Evolutionary conservation across 495 filamentous ascomycete species (phyloP), one percentile per base, ranked within the genome.

Genomic region (Stereocaulon alpinum): DNA sequence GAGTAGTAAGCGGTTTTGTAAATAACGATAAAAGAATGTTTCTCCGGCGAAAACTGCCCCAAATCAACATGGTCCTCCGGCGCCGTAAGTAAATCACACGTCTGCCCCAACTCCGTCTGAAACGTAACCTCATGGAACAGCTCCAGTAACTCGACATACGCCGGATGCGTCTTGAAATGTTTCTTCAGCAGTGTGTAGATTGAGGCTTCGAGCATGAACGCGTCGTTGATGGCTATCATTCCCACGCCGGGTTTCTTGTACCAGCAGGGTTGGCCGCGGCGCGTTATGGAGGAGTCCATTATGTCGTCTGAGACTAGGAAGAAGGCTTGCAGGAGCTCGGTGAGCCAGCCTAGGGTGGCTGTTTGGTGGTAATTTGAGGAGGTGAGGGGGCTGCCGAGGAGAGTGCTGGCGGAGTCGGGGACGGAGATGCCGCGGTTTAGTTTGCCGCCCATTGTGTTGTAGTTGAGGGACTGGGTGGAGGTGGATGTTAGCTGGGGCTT

Each of bases 1-100:
- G 83, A 88, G 79, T 98, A 98, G 76, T 92, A 98, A 41, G 93
- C 94, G 32, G 94, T 98, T 82, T 98, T 98, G 84, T 91, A 96
- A 74, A 91, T 88, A 72, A 98, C 93, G 69, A 98, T 98, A 80
- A 97, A 98, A 70, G 78, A 85, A 80, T 95, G 95, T 78, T 97
- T 98, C 64, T 93, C 82, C 73, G 95, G 77, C 71, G 82, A 86
- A 81, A 98, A 98, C 76, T 92, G 91, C 79, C 86, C 77, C 56
- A 98, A 84, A 73, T 98, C 82, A 62, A 81, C 77, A 37, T 84
- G 76, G 70, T 96, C 91, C 74, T 98, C 93, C 42, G 93, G 93
- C 18, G 93, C 93, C 29, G 94, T 97, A 66, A 97, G 83, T 60
- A 98, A 80, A 70, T 98, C 93, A 72, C 91, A 93, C 41, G 86